Evolutionary conservation across 352 stramenopile genomes (phyloP), one percentile per base, ranked within the genome.

Genomic region (Pelagophyceae sp.): DNA sequence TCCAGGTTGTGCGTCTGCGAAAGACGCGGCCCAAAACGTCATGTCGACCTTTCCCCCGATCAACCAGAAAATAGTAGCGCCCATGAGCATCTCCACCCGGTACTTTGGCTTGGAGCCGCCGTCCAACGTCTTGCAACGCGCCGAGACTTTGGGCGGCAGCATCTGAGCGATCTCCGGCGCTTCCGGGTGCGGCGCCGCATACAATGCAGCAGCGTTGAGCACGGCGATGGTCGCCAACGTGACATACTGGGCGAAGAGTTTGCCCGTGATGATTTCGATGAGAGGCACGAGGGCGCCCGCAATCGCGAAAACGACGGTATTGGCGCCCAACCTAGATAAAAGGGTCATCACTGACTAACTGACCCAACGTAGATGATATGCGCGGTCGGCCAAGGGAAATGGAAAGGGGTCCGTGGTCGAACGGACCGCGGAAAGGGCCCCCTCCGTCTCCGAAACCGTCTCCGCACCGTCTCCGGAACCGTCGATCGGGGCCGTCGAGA

Each of bases 251-350:
- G 80, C 67, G 58, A 82, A 76, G 6, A 85, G 40, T 31, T 74
- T 72, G 27, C 50, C 76, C 20, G 81, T 85, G 29, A 79, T 19
- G 74, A 82, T 81, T 29, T 72, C 71, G 29, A 85, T 81, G 0
- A 80, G 50, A 0, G 81, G 81, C 27, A 85, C 81, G 33, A 85
- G 37, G 29, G 79, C 79, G 33, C 81, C 81, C 37, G 75, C 76
- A 51, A 85, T 79, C 15, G 79, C 79, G 79, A 85, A 85, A 31
- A 74, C 77, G 0, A 85, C 79, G 6, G 81, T 83, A 75, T 85
- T 85, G 23, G 80, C 81, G 20, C 81, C 80, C 31, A 85, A 72
- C 81, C 81, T 84, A n/a, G n/a, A n/a, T n/a, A n/a, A n/a, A n/a
- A n/a, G n/a, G n/a, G n/a, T n/a, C n/a, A n/a, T n/a, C n/a, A n/a